Evolutionary conservation across 495 filamentous ascomycete genomes (phyloP), one percentile per base, ranked within the genome.

Genomic region (Oleoguttula mirabilis): DNA sequence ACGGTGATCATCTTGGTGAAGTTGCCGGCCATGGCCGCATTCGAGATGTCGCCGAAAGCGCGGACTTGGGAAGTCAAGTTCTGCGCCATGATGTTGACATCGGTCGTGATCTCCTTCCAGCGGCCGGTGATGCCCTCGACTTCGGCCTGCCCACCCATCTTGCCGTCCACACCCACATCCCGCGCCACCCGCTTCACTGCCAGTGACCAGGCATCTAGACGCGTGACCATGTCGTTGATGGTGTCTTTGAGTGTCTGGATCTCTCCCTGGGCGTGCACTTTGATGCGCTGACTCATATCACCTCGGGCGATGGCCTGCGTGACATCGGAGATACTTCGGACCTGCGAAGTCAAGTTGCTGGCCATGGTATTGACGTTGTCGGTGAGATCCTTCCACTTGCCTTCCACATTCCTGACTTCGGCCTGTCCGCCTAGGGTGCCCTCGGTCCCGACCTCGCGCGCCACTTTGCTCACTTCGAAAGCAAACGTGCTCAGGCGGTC

Each of bases 221-320:
- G 80, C 59, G 87, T 86, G 43, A 98, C 90, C 90, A 98, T 98
- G 74, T 95, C 86, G 58, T 98, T 98, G 69, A 98, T 95, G 20
- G 90, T 98, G 52, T 94, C 85, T 61, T 94, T 95, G 27, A 98
- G 65, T 2, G 88, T 80, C 32, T 88, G 71, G 34, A 98, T 90
- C 61, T 98, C 90, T 57, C 90, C 90, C 60, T 92, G 84, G 39
- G 90, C 90, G 53, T 93, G 80, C 6, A 98, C 90, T 41, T 90
- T 80, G 52, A 98, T 94, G 66, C 94, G 92, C 58, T 86, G 84
- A 62, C 83, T 93, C 66, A 98, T 80, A 64, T 98, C 87, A 49
- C 80, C 80, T 56, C 84, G 79, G 44, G 90, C 90, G 62, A 98
- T 95, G 44, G 90, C 90, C 58, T 94, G 88, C 6, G 90, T 98